Base-by-base conservation (phyloP, 2,329 filamentous ascomycete genomes). In the Penicillium aurantiogriseum region DNA sequence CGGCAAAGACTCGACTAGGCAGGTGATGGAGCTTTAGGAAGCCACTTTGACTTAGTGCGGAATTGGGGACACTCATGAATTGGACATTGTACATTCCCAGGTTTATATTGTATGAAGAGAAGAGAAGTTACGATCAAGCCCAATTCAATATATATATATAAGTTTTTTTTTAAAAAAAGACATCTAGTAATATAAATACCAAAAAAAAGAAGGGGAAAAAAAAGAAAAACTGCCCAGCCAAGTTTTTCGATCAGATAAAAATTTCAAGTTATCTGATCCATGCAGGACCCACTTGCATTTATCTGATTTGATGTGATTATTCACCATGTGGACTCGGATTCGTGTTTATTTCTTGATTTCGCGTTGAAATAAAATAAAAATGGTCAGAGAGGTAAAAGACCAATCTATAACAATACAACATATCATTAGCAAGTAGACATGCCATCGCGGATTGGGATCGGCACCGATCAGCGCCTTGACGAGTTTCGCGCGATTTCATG, bases 191-290 rank as follows among this genome's bases (percentile, higher is more conserved):
- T 17, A 36, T n/a, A n/a, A 25, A 36, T 25, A 49, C 6, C 10
- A 27, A 5, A 10, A n/a, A 13, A 5, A n/a, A 17, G 19, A 10
- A 27, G 3, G 19, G 4, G 27, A 25, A 4, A 17, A 10, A 13
- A 31, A 7, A 11, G 17, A 25, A 27, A 13, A 31, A 15, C 11
- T 21, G 39, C 38, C n/a, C n/a, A 44, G 53, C 33, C 21, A 42
- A 42, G 21, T 29, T 8, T 11, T 17, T 35, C 25, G 54, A 63
- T 63, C 59, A 60, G 61, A 63, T 63, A 62, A 63, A 62, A 62
- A 53, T 39, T 51, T 51, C 27, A 15, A 50, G 27, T 63, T 63
- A 63, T 63, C 61, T 62, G 61, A 63, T 63, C 59, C 57, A 61
- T 62, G 35, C 57, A 50, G 44, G 57, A 43, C 53, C 42, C 44